Percentiles rank a stretch among this genome's conserved stretches.
phyloP scores from a whole-genome alignment of 1,284 basidiomycete species.

The Rhodofomes roseus region DNA sequence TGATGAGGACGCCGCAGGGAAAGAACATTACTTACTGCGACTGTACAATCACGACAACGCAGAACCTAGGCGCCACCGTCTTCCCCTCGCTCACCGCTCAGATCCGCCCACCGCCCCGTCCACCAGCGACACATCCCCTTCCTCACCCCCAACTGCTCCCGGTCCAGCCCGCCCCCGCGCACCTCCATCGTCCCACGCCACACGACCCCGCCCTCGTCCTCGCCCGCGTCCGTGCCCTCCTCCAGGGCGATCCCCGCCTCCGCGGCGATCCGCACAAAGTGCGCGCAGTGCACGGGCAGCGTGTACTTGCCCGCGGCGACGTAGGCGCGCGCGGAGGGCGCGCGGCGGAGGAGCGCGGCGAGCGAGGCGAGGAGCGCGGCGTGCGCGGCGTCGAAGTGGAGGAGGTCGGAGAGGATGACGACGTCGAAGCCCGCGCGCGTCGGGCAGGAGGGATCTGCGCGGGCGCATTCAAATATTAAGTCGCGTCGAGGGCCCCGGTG shows the following conservation, averaged over 20 bases:
- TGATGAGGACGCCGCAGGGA: too few relatives aligned
- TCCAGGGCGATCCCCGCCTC: slow-evolving; percentile 45
- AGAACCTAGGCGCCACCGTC: too few relatives aligned
- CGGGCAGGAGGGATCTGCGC: neutral
- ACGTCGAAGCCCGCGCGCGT: slow-evolving; percentile 44
- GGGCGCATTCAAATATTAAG: too few relatives aligned
- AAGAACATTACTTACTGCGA: too few relatives aligned
- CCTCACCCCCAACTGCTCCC: slow-evolving; percentile 44
- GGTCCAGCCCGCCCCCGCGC: slow-evolving; percentile 31
- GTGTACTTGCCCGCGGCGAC: slow-evolving; percentile 67
- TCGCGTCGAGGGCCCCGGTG: neutral
- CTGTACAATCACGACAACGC: too few relatives aligned
- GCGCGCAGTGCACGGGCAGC: slow-evolving; percentile 44
- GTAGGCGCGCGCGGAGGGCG: slow-evolving; percentile 43
- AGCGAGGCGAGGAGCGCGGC: slow-evolving; percentile 51
- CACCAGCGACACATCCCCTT: slow-evolving; percentile 61
- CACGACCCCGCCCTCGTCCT: slow-evolving; percentile 29
- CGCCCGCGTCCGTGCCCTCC: slow-evolving; percentile 25
- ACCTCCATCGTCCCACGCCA: slow-evolving; percentile 51
- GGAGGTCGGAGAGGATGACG: slow-evolving; percentile 64
- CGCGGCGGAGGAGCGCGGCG: slow-evolving; percentile 41
- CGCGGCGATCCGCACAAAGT: slow-evolving; percentile 44
- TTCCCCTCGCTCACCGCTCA: too few relatives aligned
- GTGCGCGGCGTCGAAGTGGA: slow-evolving; percentile 65
- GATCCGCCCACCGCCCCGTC: slow-evolving; percentile 45